Evolutionary conservation across 805 yeast genomes (phyloP), one percentile per base, ranked within the genome.

Genomic region (Starmera caribaea): DNA sequence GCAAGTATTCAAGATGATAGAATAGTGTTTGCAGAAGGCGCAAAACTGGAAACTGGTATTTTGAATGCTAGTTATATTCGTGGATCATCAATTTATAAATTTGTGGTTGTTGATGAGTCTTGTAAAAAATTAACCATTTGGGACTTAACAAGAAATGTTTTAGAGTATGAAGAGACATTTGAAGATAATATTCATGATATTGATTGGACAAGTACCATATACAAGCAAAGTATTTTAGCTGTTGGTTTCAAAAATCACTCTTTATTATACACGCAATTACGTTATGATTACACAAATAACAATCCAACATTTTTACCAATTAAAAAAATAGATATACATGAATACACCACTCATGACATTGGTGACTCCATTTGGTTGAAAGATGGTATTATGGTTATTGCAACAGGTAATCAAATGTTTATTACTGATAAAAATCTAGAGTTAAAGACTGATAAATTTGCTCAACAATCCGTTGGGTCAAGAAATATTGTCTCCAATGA

Each of bases 301-400:
- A 69, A 78, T 0, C 90, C 95, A 2, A 71, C 90, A 1, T 89
- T 83, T 69, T 74, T 82, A 0, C 78, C 84, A 0, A 74, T 89
- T 41, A 81, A 85, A 51, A 73, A 74, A 43, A 73, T 87, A 33
- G 88, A 82, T 50, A 75, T 89, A 3, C 66, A 76, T 1, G 69
- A 69, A 29, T 83, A 73, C 51, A 88, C 96, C 0, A 65, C 84
- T 0, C 96, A 88, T 54, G 68, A 67, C 13, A 87, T 89, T 43
- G 96, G 96, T 8, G 97, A 89, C 55, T 81, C 94, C 13, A 68
- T 82, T 12, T 90, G 97, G 97, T 64, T 90, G 46, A 69, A 73
- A 36, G 77, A 80, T 50, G 95, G 94, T 2, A 72, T 78, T 14
- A 68, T 89, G 39, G 89, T 84, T 1, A 76, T 86, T 41, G 96